These are phyloP conservation scores for Helenozyma baotianmanensis DNA, from an alignment of 805 yeast genomes.

Conservation along the genomic window DNA sequence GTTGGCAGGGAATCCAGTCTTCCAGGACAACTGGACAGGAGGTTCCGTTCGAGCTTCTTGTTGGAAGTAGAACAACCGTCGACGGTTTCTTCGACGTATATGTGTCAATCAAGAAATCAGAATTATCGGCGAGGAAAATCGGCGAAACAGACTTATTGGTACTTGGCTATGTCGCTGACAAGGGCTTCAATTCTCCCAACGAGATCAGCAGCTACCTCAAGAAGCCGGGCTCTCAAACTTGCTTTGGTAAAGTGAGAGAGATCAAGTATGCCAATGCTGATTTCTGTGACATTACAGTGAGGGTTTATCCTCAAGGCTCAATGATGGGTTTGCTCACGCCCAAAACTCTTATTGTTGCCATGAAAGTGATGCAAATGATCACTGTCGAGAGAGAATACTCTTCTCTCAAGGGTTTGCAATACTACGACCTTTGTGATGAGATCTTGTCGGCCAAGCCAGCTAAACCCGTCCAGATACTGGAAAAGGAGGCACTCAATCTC, in stretches of 20 bases:
- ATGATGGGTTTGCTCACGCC: conserved; percentile 58
- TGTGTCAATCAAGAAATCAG: conserved; percentile 57
- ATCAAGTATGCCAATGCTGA: conserved; percentile 62
- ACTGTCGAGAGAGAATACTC: conserved; percentile 92
- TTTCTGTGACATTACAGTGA: conserved; percentile 67
- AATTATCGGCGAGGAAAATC: conserved; percentile 48
- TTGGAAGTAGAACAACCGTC: conserved; percentile 78
- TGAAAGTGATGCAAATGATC: conserved; percentile 79
- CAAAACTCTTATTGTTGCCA: conserved; percentile 56
- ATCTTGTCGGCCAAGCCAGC: conserved; percentile 67
- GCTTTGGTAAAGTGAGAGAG: conserved; percentile 78
- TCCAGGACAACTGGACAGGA: conserved; percentile 60
- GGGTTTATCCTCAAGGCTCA: conserved; percentile 55
- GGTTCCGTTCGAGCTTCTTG: conserved; percentile 57
- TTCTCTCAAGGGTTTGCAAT: conserved; percentile 74
- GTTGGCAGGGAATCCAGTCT: conserved; percentile 86
- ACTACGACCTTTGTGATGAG: conserved; percentile 68
- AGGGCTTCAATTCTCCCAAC: conserved; percentile 10
- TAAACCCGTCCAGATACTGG: conserved; percentile 29
- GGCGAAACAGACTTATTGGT: conserved; percentile 77
- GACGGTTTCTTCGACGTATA: conserved; percentile 87
- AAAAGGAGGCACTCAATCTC: conserved; percentile 38
- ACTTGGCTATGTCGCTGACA: conserved; percentile 36
- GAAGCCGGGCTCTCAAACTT: conserved; percentile 39
- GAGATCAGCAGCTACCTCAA: conserved; percentile 24